phyloP scores from a whole-genome alignment of 371 early-diverging fungal species.

The Mortierella sp. region DNA sequence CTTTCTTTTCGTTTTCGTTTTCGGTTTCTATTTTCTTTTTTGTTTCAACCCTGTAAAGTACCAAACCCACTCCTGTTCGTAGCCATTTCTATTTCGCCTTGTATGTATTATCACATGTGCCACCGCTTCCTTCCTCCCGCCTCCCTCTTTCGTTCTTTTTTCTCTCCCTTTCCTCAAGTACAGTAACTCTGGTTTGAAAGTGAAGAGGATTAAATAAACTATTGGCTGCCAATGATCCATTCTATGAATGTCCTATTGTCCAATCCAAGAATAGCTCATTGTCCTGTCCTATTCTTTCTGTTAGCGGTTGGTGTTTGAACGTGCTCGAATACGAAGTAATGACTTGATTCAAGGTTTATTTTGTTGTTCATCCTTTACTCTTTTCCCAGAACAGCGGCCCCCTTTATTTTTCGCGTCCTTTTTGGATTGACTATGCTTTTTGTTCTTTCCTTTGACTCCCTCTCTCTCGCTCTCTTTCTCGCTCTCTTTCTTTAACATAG shows the following conservation, averaged over 20 bases:
- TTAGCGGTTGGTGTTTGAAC: not conserved
- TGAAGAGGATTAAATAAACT: not conserved
- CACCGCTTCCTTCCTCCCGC: not conserved
- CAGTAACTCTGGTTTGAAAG: not conserved
- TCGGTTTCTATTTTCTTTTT: not conserved
- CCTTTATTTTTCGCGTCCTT: not conserved
- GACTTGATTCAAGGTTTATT: not conserved
- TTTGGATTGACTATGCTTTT: not conserved
- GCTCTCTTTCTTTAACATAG: not conserved
- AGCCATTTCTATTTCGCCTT: not conserved
- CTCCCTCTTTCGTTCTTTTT: not conserved
- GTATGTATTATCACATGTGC: slow-evolving; percentile 6
- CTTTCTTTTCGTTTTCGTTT: not conserved
- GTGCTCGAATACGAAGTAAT: not conserved
- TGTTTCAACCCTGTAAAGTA: slow-evolving; percentile 5
- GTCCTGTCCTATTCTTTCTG: not conserved
- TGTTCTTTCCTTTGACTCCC: not conserved
- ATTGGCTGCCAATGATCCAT: not conserved
- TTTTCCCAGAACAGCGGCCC: not conserved
- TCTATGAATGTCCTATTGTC: not conserved
- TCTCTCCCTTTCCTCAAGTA: not conserved
- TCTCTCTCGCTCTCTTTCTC: not conserved
- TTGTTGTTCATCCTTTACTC: not conserved
- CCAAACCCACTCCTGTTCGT: not conserved
- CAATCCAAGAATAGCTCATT: not conserved